A percentile compares a stretch with the other conserved stretches of the same genome.
These are phyloP conservation scores for Nigrospora osmanthi DNA, from an alignment of 2,329 filamentous ascomycete genomes.

Conservation along the genomic window DNA sequence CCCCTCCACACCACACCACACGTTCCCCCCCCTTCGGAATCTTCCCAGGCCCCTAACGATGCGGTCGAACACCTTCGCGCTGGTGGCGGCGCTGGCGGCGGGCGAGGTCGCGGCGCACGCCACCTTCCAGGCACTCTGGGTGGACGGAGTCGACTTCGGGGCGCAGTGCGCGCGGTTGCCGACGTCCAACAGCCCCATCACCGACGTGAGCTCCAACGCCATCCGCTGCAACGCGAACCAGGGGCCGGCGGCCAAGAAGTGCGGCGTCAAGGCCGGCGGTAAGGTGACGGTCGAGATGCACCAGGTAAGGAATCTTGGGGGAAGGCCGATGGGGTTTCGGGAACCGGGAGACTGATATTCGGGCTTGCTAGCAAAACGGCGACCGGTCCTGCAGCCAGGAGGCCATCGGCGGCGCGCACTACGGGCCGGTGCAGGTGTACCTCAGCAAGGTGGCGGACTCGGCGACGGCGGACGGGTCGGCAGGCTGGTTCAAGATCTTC, in stretches of 20 bases:
- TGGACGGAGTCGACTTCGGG: slow-evolving; percentile 29
- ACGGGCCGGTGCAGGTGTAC: slow-evolving; percentile 45
- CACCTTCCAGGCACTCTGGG: slow-evolving; percentile 43
- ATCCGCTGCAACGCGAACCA: slow-evolving; percentile 31
- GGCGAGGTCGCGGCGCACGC: slow-evolving; percentile 35
- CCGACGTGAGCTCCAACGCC: slow-evolving; percentile 26
- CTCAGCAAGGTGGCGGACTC: slow-evolving; percentile 41
- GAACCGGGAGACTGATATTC: background rate
- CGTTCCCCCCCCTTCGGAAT: too few species aligned
- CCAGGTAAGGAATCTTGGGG: slow-evolving; percentile 37
- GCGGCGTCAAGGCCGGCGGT: slow-evolving; percentile 21
- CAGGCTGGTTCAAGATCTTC: slow-evolving; percentile 45
- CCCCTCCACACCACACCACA: too few species aligned
- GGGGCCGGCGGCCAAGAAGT: slow-evolving; percentile 21
- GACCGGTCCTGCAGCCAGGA: slow-evolving; percentile 37
- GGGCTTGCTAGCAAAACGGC: slow-evolving; percentile 26
- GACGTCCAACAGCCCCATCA: slow-evolving; percentile 32
- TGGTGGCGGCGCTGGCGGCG: slow-evolving; percentile 22
- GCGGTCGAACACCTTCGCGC: slow-evolving; percentile 20
- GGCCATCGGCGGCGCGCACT: slow-evolving; percentile 47
- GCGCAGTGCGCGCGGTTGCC: slow-evolving; percentile 15
- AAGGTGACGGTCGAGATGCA: slow-evolving; percentile 23
- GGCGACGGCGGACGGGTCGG: slow-evolving; percentile 30
- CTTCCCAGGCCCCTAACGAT: slow-evolving; percentile 10
- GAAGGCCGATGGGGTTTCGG: too few species aligned